Evolutionary conservation across 2,329 filamentous ascomycete species (phyloP).

Genomic region (Monilinia vaccinii-corymbosi): DNA sequence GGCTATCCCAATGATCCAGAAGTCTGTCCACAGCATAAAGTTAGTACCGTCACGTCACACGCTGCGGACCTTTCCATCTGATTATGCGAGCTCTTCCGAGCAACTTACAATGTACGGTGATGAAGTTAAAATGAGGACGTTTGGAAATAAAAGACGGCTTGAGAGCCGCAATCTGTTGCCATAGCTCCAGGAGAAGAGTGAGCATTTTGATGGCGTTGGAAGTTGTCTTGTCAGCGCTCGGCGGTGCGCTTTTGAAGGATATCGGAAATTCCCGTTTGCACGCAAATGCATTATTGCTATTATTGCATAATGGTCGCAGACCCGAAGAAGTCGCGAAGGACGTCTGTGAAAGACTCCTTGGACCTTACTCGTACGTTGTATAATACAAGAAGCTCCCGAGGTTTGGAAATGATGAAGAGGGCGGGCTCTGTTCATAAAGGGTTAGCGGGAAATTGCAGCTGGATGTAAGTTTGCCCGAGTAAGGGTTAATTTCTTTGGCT

Average conservation of each 20-base stretch:
- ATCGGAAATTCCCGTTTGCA: not conserved
- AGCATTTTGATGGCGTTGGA: slow-evolving; percentile 17
- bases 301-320: not conserved
- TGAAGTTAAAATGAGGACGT: slow-evolving; percentile 69
- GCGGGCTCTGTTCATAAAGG: not conserved
- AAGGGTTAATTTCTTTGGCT: not conserved
- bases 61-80: not conserved
- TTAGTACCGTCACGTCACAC: not conserved
- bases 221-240: not conserved
- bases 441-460: not conserved
- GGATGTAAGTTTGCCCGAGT: too few relatives aligned
- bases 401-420: not conserved
- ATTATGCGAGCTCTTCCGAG: not conserved
- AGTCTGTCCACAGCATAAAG: slow-evolving; percentile 41
- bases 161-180: slow-evolving; percentile 39
- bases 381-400: not conserved
- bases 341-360: slow-evolving; percentile 1
- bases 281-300: slow-evolving; percentile 8
- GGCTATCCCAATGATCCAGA: slow-evolving; percentile 68
- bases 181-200: slow-evolving; percentile 21
- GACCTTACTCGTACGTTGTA: not conserved
- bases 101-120: slow-evolving; percentile 68
- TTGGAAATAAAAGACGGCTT: slow-evolving; percentile 50
- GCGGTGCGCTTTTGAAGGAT: not conserved
- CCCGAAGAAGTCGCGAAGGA: slow-evolving; percentile 4